phyloP scores from a whole-genome alignment of 1,139 yeast genomes.

The Meyerozyma sp. region DNA sequence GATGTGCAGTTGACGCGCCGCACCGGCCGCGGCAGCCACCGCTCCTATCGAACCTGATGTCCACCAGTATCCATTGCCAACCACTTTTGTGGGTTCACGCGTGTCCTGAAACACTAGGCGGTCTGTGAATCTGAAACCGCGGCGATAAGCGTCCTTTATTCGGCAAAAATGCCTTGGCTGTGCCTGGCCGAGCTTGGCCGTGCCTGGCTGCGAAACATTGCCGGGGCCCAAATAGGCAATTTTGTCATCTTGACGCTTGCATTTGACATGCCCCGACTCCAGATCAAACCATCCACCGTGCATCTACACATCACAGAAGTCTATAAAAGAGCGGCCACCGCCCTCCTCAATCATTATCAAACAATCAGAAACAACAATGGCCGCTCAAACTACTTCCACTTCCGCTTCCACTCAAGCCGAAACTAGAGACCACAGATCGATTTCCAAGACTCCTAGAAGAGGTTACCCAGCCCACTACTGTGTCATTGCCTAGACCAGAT shows the following conservation, averaged over 20 bases:
- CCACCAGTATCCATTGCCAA: background rate
- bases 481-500: background rate
- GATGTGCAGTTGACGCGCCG: background rate
- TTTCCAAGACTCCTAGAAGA: background rate
- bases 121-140: background rate
- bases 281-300: background rate
- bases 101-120: background rate
- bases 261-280: background rate
- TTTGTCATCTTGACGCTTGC: background rate
- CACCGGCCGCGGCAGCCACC: background rate
- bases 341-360: background rate
- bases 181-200: too few relatives aligned
- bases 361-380: background rate
- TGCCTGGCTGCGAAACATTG: background rate
- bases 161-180: background rate
- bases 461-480: background rate
- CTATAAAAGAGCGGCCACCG: background rate
- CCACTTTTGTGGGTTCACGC: background rate
- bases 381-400: conserved; percentile 1
- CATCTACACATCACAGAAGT: background rate
- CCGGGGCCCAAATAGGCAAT: background rate
- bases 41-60: too few relatives aligned
- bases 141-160: background rate
- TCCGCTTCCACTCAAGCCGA: background rate
- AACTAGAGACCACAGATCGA: background rate